Evolutionary conservation across 768 basidiomycete species (phyloP).

Genomic region (Lactarius hengduanensis): DNA sequence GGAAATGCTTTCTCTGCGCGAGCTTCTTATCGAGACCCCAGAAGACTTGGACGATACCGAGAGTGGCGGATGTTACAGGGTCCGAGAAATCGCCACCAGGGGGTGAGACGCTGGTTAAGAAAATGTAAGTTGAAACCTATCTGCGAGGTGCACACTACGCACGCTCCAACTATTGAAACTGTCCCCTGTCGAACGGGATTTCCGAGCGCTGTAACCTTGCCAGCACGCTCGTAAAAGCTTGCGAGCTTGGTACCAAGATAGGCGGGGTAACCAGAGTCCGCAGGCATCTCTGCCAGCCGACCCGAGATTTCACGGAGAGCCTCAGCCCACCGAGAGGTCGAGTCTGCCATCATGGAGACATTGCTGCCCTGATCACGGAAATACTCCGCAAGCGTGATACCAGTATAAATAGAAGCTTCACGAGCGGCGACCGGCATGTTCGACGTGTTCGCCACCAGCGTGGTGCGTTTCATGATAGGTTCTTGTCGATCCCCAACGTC

Average conservation of each 20-base stretch:
- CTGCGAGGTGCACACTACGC: constrained; percentile 39
- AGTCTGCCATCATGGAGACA: constrained; percentile 99
- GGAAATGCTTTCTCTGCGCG: constrained; percentile 98
- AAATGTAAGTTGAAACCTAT: constrained; percentile 8
- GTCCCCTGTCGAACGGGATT: constrained; percentile 86
- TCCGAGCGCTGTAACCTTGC: constrained; percentile 91
- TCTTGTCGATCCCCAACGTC: constrained; percentile 91
- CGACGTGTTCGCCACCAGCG: constrained; percentile 97
- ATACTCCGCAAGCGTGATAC: constrained; percentile 98
- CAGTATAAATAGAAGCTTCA: constrained; percentile 99
- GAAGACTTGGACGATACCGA: constrained; percentile 99
- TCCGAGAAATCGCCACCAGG: constrained; percentile 99
- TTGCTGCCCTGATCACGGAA: constrained; percentile 99
- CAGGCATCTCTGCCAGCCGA: constrained; percentile 99
- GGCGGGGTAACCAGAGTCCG: constrained; percentile 98
- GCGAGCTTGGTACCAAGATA: constrained; percentile 95
- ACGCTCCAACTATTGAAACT: constrained; percentile 99
- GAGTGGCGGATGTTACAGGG: constrained; percentile 95
- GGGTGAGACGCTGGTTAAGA: constrained; percentile 75
- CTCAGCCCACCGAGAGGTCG: constrained; percentile 98
- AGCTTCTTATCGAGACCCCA: constrained; percentile 99
- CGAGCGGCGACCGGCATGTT: constrained; percentile 99
- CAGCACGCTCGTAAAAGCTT: constrained; percentile 97
- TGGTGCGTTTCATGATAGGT: constrained; percentile 99
- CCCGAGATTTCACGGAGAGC: constrained; percentile 99